Conservation (phyloP, 192 early-diverging fungal species). For the Phycomyces blakesleeanus region DNA sequence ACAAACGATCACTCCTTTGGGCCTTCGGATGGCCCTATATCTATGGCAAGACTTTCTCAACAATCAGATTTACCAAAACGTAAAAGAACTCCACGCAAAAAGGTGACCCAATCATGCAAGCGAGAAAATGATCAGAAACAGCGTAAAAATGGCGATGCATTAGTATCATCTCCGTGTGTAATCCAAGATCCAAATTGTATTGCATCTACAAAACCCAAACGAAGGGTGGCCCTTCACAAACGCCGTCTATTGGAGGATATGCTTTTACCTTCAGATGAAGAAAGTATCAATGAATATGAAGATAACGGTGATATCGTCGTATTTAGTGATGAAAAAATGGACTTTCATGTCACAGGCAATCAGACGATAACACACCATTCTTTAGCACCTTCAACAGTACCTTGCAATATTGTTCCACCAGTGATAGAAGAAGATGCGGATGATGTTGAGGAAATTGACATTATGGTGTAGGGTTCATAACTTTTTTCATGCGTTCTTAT, state of each 20-base stretch:
- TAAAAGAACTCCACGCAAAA: too few relatives aligned
- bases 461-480: conserved; percentile 7
- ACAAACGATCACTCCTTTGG: neutral
- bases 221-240: conserved; percentile 21
- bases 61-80: too few relatives aligned
- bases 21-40: neutral
- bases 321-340: conserved; percentile 24
- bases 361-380: conserved; percentile 21
- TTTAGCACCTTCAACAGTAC: neutral
- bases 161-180: neutral
- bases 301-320: conserved; percentile 4
- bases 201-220: conserved; percentile 13
- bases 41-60: neutral
- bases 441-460: conserved; percentile 24
- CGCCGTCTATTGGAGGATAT: conserved; percentile 17
- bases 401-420: neutral
- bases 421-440: conserved; percentile 1
- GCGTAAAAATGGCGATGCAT: neutral
- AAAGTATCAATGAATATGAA: conserved; percentile 11
- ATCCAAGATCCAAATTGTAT: conserved; percentile 4
- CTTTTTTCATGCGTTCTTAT: too few relatives aligned
- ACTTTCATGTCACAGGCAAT: conserved; percentile 24
- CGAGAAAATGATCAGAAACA: too few relatives aligned
- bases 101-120: too few relatives aligned
- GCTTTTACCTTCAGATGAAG: conserved; percentile 6